Evolutionary conservation across 768 basidiomycete genomes (phyloP), one percentile per base, ranked within the genome.

Genomic region (Phlebiopsis gigantea): DNA sequence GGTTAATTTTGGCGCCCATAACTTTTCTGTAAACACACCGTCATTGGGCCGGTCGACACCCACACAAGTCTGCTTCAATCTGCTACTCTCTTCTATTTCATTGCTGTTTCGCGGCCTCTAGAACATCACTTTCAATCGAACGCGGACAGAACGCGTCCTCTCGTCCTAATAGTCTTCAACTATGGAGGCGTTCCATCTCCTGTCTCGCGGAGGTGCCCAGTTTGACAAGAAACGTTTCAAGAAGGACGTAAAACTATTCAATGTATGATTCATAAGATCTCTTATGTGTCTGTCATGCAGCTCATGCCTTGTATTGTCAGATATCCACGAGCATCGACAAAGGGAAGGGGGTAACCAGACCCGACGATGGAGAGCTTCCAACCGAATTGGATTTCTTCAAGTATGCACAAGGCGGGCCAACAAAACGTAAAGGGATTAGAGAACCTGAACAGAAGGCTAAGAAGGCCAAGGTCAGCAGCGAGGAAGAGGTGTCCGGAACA

Each of bases 351-450:
- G 59, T 58, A 15, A 56, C 63, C 10, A 66, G 57, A 53, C 61
- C 56, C 1, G 64, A 65, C n/a, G 71, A 72, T n/a, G 75, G 72
- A 8, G 81, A 80, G 56, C 78, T 94, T 45, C 93, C 89, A 1
- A 62, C 75, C 1, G 90, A 89, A 64, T 79, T 98, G 6, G 93
- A 98, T 69, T 95, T 96, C 71, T 98, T 98, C 74, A 93, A 88
- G 64, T 93, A 92, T 59, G 85, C 88, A 2, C 78, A 83, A 60
- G 80, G 77, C 24, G 75, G 74, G 17, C 61, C 73, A 7, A 70
- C 66, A 30, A 88, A 88, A 66, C 79, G 84, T 53, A 85, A 84
- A 66, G 62, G 62, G 14, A 46, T 54, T n/a, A 63, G 57, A 15
- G 60, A 31, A 8, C 19, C 50, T n/a, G n/a, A 66, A 14, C 67